Conservation (phyloP, 768 basidiomycete genomes). For the Lanmaoa pseudosensibilis region DNA sequence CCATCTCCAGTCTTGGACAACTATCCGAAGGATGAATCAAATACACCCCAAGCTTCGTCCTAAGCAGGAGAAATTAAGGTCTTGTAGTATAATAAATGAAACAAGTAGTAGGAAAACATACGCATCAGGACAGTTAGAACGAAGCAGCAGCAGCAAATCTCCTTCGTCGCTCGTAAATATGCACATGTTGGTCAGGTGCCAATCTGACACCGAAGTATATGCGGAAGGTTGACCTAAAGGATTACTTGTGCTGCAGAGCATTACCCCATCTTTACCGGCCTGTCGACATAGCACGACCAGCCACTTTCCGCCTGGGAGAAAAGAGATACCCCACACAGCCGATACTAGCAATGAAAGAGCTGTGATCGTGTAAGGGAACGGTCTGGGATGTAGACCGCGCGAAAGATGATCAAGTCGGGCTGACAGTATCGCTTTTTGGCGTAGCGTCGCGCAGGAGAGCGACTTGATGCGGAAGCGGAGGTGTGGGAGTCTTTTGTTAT, state of each 20-base stretch:
- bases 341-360: background rate
- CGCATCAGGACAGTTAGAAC: background rate
- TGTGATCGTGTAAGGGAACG: background rate
- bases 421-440: conserved; percentile 1
- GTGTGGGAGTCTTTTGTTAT: conserved; percentile 5
- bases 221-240: background rate
- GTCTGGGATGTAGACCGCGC: background rate
- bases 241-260: conserved; percentile 4
- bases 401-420: conserved; percentile 7
- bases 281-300: conserved; percentile 6
- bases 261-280: background rate
- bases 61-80: background rate
- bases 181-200: background rate
- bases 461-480: background rate
- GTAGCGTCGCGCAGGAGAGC: background rate
- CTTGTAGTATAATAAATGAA: background rate
- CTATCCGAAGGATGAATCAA: background rate
- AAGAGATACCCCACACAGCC: conserved; percentile 4
- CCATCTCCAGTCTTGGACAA: background rate
- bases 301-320: conserved; percentile 14
- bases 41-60: conserved; percentile 4
- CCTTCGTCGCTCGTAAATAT: conserved; percentile 1
- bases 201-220: background rate
- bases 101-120: background rate
- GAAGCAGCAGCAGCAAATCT: conserved; percentile 1